Percentiles rank a stretch among this genome's conserved stretches.
phyloP scores from a whole-genome alignment of 176 grass and related monocot genomes.

The Chrysopogon serrulatus region DNA sequence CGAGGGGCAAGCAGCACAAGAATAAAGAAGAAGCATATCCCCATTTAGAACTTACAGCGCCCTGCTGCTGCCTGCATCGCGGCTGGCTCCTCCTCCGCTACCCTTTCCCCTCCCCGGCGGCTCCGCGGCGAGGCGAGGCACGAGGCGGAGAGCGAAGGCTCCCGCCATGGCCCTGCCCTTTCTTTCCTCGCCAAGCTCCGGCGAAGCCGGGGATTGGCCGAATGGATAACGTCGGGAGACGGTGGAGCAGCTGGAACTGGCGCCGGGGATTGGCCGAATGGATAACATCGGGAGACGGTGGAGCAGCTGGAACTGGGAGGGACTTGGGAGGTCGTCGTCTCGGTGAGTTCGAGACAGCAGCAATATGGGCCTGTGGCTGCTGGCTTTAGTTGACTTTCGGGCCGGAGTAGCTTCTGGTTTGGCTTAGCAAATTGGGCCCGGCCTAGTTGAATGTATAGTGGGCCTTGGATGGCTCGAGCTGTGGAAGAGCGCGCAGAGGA shows the following conservation, averaged over 20 bases:
- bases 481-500: too few relatives aligned
- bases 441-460: not conserved
- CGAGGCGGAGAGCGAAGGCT: slow-evolving; percentile 17
- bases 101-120: not conserved
- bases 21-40: not conserved
- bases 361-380: not conserved
- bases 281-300: too few relatives aligned
- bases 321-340: not conserved
- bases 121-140: slow-evolving; percentile 3
- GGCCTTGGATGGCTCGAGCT: not conserved
- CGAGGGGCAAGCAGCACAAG: not conserved
- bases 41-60: slow-evolving; percentile 30
- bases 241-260: too few relatives aligned
- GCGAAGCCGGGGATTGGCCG: not conserved
- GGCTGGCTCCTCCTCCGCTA: not conserved
- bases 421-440: not conserved
- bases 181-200: not conserved
- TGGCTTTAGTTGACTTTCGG: not conserved
- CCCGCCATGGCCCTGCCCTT: slow-evolving; percentile 15
- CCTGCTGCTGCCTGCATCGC: not conserved
- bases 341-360: not conserved
- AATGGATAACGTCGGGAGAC: not conserved
- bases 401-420: not conserved
- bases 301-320: too few relatives aligned
- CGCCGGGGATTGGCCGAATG: too few relatives aligned